A percentile compares a stretch with the other conserved stretches of the same genome.
Evolutionary conservation across 208 protist genomes (phyloP).

Genomic region (Trypanosoma scelopori): DNA sequence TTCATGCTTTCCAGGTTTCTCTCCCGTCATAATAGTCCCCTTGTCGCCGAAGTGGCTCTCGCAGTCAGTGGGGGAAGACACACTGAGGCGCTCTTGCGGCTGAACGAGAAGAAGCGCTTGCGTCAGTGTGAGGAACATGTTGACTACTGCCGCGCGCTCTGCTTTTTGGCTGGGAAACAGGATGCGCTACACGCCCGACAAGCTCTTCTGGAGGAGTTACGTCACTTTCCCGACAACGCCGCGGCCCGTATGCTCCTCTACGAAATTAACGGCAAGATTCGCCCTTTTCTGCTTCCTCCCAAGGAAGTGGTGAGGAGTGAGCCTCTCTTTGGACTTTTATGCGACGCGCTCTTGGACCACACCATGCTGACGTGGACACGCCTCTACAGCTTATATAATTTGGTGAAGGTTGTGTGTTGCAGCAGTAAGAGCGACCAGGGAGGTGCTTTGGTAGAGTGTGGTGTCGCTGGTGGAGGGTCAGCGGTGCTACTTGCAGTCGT

Average conservation of each 20-base stretch:
- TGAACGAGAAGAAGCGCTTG: conserved; percentile 50
- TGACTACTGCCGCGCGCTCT: conserved; percentile 72
- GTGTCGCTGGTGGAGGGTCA: conserved; percentile 64
- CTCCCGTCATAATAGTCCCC: neutral
- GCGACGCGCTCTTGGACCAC: conserved; percentile 66
- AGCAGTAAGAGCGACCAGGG: neutral
- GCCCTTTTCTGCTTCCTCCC: conserved; percentile 44
- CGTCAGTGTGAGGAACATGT: conserved; percentile 33
- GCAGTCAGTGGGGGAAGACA: conserved; percentile 18
- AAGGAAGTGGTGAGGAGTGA: conserved; percentile 37
- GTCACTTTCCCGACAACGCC: conserved; percentile 41
- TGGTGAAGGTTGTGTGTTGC: conserved; percentile 23
- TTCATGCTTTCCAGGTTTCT: conserved; percentile 15
- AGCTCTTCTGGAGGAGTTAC: conserved; percentile 71
- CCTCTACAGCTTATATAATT: conserved; percentile 53
- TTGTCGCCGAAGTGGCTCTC: conserved; percentile 3
- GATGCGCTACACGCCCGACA: conserved; percentile 63
- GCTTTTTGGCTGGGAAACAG: conserved; percentile 43
- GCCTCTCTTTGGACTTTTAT: conserved; percentile 71
- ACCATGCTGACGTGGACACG: conserved; percentile 83
- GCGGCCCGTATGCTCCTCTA: conserved; percentile 40
- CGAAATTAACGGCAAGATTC: conserved; percentile 44
- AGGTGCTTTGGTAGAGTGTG: conserved; percentile 70
- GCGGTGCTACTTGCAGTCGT: conserved; percentile 69
- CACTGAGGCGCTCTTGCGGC: conserved; percentile 28